Percentiles rank a stretch among this genome's conserved stretches.
phyloP scores from a whole-genome alignment of 345 rosid genomes.

The Arabidopsis thaliana region TAIR10.1 NC_003074.8:18694001-18694500 shows the following conservation, averaged over 20 bases:
- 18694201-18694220: constrained; percentile 74
- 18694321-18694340: constrained; percentile 61
- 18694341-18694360: constrained; percentile 67
- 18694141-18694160: constrained; percentile 49
- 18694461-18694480: constrained; percentile 73
- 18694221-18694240: constrained; percentile 80
- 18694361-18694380: constrained; percentile 68
- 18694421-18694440: constrained; percentile 73
- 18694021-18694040: constrained; percentile 66
- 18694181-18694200: constrained; percentile 93
- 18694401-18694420: constrained; percentile 69
- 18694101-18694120: constrained; percentile 40
- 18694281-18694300: constrained; percentile 66
- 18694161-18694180: constrained; percentile 85
- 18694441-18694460: constrained; percentile 89
- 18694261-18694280: constrained; percentile 59
- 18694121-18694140: constrained; percentile 45
- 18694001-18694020: constrained; percentile 74
- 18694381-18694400: constrained; percentile 65
- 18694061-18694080: constrained; percentile 56
- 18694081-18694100: constrained; percentile 50
- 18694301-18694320: constrained; percentile 61
- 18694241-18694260: constrained; percentile 86
- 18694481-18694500: constrained; percentile 62
- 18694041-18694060: constrained; percentile 58